Conservation (phyloP, 2,329 filamentous ascomycete species). For the Apiospora marii region DNA sequence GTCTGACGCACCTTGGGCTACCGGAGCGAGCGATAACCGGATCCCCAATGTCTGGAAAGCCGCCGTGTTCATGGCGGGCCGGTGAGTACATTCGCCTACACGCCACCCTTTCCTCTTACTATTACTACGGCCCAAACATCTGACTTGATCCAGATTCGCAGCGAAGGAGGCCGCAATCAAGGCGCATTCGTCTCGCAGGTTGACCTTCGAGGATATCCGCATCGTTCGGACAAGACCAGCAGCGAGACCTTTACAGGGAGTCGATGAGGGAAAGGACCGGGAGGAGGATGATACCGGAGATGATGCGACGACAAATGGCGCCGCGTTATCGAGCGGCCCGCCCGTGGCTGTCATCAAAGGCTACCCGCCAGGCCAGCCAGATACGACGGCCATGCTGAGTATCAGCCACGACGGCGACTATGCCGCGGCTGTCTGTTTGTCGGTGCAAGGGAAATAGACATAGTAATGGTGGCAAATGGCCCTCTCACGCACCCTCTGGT, state of each 20-base stretch:
- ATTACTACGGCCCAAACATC: not conserved
- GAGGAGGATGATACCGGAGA: slow-evolving; percentile 20
- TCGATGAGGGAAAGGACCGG: not conserved
- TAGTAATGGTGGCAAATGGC: not conserved
- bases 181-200: slow-evolving; percentile 65
- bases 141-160: slow-evolving; percentile 60
- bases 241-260: not conserved
- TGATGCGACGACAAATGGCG: slow-evolving; percentile 35
- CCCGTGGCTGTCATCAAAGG: slow-evolving; percentile 54
- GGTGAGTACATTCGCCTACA: slow-evolving; percentile 42
- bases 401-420: slow-evolving; percentile 91
- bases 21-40: slow-evolving; percentile 7
- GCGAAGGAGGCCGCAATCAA: slow-evolving; percentile 81
- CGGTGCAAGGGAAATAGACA: slow-evolving; percentile 35
- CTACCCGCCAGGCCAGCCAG: slow-evolving; percentile 22
- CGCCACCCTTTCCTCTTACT: not conserved
- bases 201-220: slow-evolving; percentile 69
- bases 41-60: slow-evolving; percentile 41
- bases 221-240: slow-evolving; percentile 40
- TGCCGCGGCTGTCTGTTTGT: slow-evolving; percentile 74
- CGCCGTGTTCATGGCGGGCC: slow-evolving; percentile 53
- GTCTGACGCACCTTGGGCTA: not conserved
- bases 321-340: slow-evolving; percentile 45
- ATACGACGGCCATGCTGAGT: slow-evolving; percentile 69
- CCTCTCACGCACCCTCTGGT: not conserved